Base-by-base conservation (phyloP, 768 basidiomycete species). In the Lentinula raphanica region DNA sequence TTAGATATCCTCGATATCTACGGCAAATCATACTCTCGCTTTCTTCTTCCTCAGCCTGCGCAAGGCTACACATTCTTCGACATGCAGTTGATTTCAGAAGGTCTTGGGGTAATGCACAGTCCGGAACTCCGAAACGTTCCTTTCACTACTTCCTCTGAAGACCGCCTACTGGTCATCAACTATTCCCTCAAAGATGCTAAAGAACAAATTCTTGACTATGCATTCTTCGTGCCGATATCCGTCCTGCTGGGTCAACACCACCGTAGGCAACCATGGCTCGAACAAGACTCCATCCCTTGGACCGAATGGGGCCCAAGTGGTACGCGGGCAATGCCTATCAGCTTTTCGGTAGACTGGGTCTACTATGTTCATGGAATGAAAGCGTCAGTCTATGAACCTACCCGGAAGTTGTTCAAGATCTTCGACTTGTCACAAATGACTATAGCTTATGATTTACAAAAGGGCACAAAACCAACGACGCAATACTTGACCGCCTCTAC, bases 331-430 rank as follows among this genome's bases (percentile, higher is more conserved):
- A 21, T 72, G 25, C 59, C 35, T 36, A 60, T 67, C 27, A 61
- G 59, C 3, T 65, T 68, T 13, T 68, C 69, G 19, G 68, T 70
- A 5, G 61, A 50, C 13, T 75, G 73, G 74, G 67, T 74, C 21
- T 73, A 73, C 46, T 72, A 69, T 55, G 59, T 70, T 15, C 70
- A 73, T 25, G 74, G 74, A 2, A 68, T 67, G 63, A 73, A 64
- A 32, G 74, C 68, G 44, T 39, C 68, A 28, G 61, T 60, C 31
- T 69, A 70, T 64, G 63, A 60, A 6, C 21, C 49, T 3, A 61
- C 59, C 25, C 5, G 7, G 13, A 62, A 63, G 0, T 35, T 29
- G 4, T 72, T 68, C 9, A 58, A 64, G 5, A 60, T 68, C 6
- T 68, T 71, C 49, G 74, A 74, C 62, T 74, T 75, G 23, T 71